Percentiles rank a stretch among this genome's conserved stretches.
These are phyloP conservation scores for Talaromyces amestolkiae DNA, from an alignment of 2,329 filamentous ascomycete genomes.

Conservation along the genomic window DNA sequence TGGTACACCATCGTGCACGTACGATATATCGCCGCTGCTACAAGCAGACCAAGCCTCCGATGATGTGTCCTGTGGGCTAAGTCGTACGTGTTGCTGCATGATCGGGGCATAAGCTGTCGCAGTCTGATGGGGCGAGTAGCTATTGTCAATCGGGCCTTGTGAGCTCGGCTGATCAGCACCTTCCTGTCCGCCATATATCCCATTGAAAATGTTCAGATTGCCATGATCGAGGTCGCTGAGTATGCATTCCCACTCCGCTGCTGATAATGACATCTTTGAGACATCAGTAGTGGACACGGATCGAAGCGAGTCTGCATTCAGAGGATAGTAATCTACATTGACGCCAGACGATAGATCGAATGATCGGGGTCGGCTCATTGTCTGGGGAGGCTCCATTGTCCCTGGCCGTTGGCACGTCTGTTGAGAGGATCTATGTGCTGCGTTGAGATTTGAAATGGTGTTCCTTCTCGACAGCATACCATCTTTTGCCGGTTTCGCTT, in stretches of 20 bases:
- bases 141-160: slow-evolving; percentile 31
- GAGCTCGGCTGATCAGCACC: slow-evolving; percentile 36
- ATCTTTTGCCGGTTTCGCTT: slow-evolving; percentile 28
- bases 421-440: neutral
- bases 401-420: neutral
- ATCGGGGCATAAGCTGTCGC: slow-evolving; percentile 4
- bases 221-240: slow-evolving; percentile 77
- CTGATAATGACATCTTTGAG: slow-evolving; percentile 50
- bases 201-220: slow-evolving; percentile 70
- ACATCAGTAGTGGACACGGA: slow-evolving; percentile 46
- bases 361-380: slow-evolving; percentile 21
- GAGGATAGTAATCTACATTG: slow-evolving; percentile 60
- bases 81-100: slow-evolving; percentile 4
- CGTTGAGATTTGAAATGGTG: slow-evolving; percentile 8
- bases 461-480: slow-evolving; percentile 21
- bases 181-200: slow-evolving; percentile 47
- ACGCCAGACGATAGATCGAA: slow-evolving; percentile 23
- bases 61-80: slow-evolving; percentile 35
- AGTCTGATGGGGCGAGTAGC: slow-evolving; percentile 1
- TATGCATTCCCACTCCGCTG: slow-evolving; percentile 78
- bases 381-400: slow-evolving; percentile 27
- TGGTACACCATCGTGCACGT: slow-evolving; percentile 48
- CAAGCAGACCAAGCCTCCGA: slow-evolving; percentile 41
- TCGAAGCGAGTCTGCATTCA: slow-evolving; percentile 31
- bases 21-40: slow-evolving; percentile 36